Conservation (phyloP, 495 filamentous ascomycete species). For the Aspergillus steynii region DNA sequence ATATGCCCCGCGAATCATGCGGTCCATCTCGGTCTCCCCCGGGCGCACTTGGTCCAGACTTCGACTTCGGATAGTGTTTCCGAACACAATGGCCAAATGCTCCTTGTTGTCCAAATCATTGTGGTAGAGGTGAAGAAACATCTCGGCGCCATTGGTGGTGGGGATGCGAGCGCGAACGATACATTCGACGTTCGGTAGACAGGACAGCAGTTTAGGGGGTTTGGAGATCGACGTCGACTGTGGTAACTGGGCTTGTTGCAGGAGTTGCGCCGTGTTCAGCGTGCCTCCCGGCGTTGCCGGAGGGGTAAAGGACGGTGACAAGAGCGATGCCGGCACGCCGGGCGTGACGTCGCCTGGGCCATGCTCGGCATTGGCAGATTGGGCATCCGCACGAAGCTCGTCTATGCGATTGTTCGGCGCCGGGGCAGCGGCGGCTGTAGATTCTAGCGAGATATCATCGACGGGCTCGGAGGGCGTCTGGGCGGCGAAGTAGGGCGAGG, state of each 20-base stretch:
- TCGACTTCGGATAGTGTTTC: conserved; percentile 74
- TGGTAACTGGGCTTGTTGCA: conserved; percentile 32
- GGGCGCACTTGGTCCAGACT: conserved; percentile 77
- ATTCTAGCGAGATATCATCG: conserved; percentile 26
- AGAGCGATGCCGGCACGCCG: conserved; percentile 51
- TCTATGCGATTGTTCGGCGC: conserved; percentile 17
- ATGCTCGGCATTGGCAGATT: conserved; percentile 22
- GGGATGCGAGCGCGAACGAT: conserved; percentile 83
- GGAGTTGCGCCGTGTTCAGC: conserved; percentile 47
- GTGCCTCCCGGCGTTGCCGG: conserved; percentile 70
- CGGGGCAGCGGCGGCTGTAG: conserved; percentile 12
- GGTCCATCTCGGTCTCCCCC: conserved; percentile 93
- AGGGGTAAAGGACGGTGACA: conserved; percentile 79
- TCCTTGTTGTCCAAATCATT: conserved; percentile 94
- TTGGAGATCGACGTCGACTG: conserved; percentile 39
- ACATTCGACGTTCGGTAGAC: conserved; percentile 74
- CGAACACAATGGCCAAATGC: conserved; percentile 97
- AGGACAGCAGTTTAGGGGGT: conserved; percentile 65
- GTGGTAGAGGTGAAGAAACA: conserved; percentile 94
- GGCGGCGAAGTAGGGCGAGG: conserved; percentile 51
- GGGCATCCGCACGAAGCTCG: conserved; percentile 18
- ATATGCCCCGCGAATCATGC: conserved; percentile 94
- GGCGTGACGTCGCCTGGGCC: conserved; percentile 33
- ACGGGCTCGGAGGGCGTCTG: conserved; percentile 33
- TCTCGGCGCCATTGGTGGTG: conserved; percentile 85